Evolutionary conservation across 169 alveolate genomes (phyloP), one percentile per base, ranked within the genome.

Genomic region (Cryptosporidium canis): DNA sequence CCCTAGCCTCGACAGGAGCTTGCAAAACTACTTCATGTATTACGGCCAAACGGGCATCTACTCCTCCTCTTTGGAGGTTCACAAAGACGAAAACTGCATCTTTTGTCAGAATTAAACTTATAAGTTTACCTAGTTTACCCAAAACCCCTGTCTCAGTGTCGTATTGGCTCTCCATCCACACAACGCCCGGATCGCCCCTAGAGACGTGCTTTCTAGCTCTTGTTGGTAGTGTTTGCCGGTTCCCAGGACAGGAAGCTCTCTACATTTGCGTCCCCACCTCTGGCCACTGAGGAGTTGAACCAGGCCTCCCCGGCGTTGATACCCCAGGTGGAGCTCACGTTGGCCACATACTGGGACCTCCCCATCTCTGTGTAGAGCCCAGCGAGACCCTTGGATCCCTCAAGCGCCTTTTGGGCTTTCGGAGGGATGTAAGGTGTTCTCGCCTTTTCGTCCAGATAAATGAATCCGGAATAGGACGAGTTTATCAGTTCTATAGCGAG

Each of bases 161-260:
- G n/a, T n/a, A n/a, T n/a, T n/a, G n/a, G n/a, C n/a, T n/a, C n/a
- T n/a, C n/a, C n/a, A n/a, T n/a, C n/a, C n/a, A n/a, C n/a, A n/a
- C n/a, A n/a, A n/a, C n/a, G n/a, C n/a, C n/a, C n/a, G n/a, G n/a
- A n/a, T n/a, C n/a, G n/a, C n/a, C n/a, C n/a, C n/a, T n/a, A n/a
- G n/a, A n/a, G n/a, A n/a, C n/a, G n/a, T n/a, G n/a, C n/a, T n/a
- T n/a, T n/a, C n/a, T n/a, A 33, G 66, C 41, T 33, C 45, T 29
- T 61, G 14, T 61, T 77, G 12, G 33, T 77, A 6, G 63, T 39
- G 61, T 77, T 77, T 12, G 44, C 33, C 9, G 87, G 87, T 58
- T 77, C 87, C 87, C 87, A 77, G 45, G 87, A 77, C n/a, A 77
- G 71, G 21, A 77, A 77, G n/a, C 63, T 77, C 35, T 77, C 87